Base-by-base conservation (phyloP, 352 stramenopile genomes). In the Globisporangium lucens region DNA sequence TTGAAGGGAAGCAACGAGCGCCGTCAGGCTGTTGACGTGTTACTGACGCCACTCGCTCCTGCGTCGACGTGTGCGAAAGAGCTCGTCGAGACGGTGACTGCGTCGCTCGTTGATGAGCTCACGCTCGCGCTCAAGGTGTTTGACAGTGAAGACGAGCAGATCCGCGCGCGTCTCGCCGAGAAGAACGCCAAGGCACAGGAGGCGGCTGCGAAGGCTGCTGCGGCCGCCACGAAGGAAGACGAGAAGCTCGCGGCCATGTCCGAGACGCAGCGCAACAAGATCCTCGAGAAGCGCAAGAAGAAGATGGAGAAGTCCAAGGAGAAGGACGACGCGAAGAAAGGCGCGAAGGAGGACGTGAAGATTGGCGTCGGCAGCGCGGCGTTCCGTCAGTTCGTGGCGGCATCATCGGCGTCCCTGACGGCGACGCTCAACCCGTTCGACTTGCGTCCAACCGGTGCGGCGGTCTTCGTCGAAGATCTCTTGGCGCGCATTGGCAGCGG, bases 221-320 rank as follows among this genome's bases (percentile, higher is more conserved):
- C 83, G 20, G 87, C 87, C 3, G 78, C 79, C 35, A 81, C 85
- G 12, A 95, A 95, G 61, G 87, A 95, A 61, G 85, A 95, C 66
- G 88, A 89, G 58, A 94, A 93, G 72, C 77, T 95, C 17, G 83
- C 85, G 8, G 78, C 75, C 9, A 93, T 95, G 85, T 59, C 83
- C 0, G 86, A 94, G 55, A 82, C 83, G 10, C 86, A 95, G 63
- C 86, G 81, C 52, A 71, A 75, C 49, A 93, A 93, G 67, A 80
- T 90, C 55, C 65, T 88, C n/a, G 87, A 92, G 61, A 94, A 93
- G 72, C 77, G 75, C 63, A 82, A 83, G 71, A 91, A 94, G 72
- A 95, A 95, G 76, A 68, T 90, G 15, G 81, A 92, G 71, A 95
- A 95, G 68, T 75, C 81, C 43, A 89, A 93, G 74, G 86, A 89